Percentiles rank a stretch among this genome's conserved stretches.
These are phyloP conservation scores for Falciphora oryzae DNA, from an alignment of 2,329 filamentous ascomycete species.

Conservation along the genomic window DNA sequence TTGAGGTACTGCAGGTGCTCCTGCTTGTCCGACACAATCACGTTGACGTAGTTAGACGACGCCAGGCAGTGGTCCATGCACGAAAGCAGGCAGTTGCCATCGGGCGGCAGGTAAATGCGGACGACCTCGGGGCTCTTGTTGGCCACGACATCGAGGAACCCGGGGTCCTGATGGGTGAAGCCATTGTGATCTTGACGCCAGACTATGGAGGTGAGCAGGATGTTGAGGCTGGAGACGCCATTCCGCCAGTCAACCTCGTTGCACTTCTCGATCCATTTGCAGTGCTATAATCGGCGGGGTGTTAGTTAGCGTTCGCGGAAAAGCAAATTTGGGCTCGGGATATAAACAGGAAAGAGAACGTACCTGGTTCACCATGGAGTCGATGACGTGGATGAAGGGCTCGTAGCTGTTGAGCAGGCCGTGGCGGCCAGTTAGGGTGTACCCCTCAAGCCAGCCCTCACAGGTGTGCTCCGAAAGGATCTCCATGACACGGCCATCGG, in stretches of 20 bases:
- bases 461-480: slow-evolving; percentile 78
- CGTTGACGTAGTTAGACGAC: slow-evolving; percentile 74
- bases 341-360: neutral
- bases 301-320: neutral
- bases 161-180: slow-evolving; percentile 75
- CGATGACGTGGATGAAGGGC: slow-evolving; percentile 76
- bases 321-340: too few species aligned
- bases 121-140: slow-evolving; percentile 78
- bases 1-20: slow-evolving; percentile 69
- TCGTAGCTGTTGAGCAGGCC: slow-evolving; percentile 77
- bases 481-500: slow-evolving; percentile 70
- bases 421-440: slow-evolving; percentile 68
- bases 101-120: slow-evolving; percentile 74
- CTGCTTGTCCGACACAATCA: slow-evolving; percentile 75
- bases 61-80: slow-evolving; percentile 71
- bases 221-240: slow-evolving; percentile 70
- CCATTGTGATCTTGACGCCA: slow-evolving; percentile 83
- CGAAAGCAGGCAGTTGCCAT: slow-evolving; percentile 71
- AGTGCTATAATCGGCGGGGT: slow-evolving; percentile 41
- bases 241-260: slow-evolving; percentile 73
- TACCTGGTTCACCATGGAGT: slow-evolving; percentile 74
- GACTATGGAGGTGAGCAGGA: slow-evolving; percentile 70
- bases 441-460: slow-evolving; percentile 77
- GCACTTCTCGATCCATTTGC: slow-evolving; percentile 80
- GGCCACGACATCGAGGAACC: slow-evolving; percentile 72